Conservation (phyloP, 2,329 filamentous ascomycete species). For the Raffaelea deltoideospora region DNA sequence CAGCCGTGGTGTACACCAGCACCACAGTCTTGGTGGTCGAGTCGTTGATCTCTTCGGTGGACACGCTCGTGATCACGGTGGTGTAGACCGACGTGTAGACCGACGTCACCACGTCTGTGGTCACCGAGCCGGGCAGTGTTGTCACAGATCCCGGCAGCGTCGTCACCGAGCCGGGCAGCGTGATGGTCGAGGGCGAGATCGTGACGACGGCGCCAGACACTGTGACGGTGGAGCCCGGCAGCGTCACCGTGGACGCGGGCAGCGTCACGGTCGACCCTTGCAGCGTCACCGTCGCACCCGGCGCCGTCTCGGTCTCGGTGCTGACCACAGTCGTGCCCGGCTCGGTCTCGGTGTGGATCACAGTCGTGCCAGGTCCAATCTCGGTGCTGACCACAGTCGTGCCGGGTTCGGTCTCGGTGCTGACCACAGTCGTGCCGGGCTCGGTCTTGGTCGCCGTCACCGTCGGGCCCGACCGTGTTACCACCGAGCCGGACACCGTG, state of each 20-base stretch:
- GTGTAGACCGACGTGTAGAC: neutral
- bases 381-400: neutral
- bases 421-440: neutral
- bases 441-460: neutral
- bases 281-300: conserved; percentile 2
- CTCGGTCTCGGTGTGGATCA: neutral
- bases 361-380: neutral
- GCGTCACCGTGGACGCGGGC: conserved; percentile 2
- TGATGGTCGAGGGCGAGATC: conserved; percentile 5
- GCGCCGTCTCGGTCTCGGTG: neutral
- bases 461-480: no score
- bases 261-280: conserved; percentile 7
- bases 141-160: conserved; percentile 7
- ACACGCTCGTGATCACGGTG: neutral
- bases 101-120: neutral
- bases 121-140: conserved; percentile 3
- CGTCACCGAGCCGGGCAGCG: conserved; percentile 9
- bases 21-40: no score
- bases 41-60: no score
- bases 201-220: conserved; percentile 3
- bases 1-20: neutral
- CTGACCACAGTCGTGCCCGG: neutral
- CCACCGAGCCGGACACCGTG: no score
- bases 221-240: conserved; percentile 4
- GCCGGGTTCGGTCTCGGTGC: neutral